Evolutionary conservation across 257 asterid species (phyloP).

Genomic region (Dorcoceras hygrometricum): DNA sequence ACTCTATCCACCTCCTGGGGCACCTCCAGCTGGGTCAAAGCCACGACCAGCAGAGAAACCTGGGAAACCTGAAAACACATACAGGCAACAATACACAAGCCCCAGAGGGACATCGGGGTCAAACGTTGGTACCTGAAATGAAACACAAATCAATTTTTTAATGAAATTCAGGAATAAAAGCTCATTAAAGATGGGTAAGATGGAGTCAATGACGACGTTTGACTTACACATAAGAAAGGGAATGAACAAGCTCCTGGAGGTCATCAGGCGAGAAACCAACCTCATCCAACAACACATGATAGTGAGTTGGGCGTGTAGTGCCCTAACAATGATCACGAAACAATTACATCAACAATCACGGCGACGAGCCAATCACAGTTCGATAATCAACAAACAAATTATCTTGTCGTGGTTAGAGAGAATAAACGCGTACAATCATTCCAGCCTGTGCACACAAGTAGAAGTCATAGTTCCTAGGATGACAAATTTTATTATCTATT

Average conservation of each 20-base stretch:
- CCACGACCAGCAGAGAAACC: no score
- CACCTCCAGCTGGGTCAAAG: no score
- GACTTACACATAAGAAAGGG: slow-evolving; percentile 86
- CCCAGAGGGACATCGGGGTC: no score
- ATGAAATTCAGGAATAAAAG: background rate
- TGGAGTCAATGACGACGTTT: background rate
- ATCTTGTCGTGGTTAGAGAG: background rate
- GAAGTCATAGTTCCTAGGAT: slow-evolving; percentile 86
- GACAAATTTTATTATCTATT: slow-evolving; percentile 77
- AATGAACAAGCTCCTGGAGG: slow-evolving; percentile 85
- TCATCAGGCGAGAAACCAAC: slow-evolving; percentile 82
- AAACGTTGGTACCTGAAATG: slow-evolving; percentile 83
- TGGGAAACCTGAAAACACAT: no score
- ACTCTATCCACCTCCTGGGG: no score
- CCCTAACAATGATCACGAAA: slow-evolving; percentile 42
- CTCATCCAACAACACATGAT: slow-evolving; percentile 75
- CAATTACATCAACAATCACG: background rate
- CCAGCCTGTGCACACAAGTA: slow-evolving; percentile 94
- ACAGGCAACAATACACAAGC: no score
- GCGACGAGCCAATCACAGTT: background rate
- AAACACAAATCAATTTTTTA: background rate
- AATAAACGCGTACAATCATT: slow-evolving; percentile 60
- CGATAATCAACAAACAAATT: background rate
- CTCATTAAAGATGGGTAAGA: background rate
- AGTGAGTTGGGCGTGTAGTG: slow-evolving; percentile 86